Evolutionary conservation across 1,284 basidiomycete species (phyloP).

Genomic region (Moesziomyces sp.): DNA sequence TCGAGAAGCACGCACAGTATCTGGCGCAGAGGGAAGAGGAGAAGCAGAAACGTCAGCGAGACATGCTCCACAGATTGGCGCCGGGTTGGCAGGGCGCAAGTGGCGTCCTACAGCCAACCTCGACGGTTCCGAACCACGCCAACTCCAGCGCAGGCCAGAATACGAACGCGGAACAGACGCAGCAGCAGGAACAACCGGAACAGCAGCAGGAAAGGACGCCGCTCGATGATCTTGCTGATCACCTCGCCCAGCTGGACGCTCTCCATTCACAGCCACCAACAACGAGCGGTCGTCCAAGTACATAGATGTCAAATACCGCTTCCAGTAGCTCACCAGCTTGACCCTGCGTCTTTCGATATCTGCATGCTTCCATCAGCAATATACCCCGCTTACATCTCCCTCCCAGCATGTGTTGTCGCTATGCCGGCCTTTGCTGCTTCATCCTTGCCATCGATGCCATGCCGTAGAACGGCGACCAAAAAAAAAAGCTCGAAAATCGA

Average conservation of each 20-base stretch:
- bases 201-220: conserved; percentile 31
- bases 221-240: conserved; percentile 44
- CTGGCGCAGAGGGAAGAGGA: conserved; percentile 23
- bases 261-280: conserved; percentile 2
- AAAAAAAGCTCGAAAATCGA: conserved; percentile 2
- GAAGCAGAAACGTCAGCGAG: conserved; percentile 15
- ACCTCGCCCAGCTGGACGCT: conserved; percentile 43
- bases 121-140: not conserved
- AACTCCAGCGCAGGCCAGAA: not conserved
- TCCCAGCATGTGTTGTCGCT: not conserved
- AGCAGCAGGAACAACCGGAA: not conserved
- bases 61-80: conserved; percentile 28
- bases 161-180: not conserved
- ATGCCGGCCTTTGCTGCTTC: not conserved
- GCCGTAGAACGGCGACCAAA: not conserved
- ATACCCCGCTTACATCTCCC: conserved; percentile 4
- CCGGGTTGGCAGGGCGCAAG: conserved; percentile 29
- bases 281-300: not conserved
- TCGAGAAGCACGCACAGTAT: conserved; percentile 29
- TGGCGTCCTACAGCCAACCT: conserved; percentile 24
- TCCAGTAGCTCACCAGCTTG: no score
- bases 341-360: not conserved
- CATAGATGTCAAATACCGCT: not conserved
- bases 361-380: conserved; percentile 1
- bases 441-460: no score